Base-by-base conservation (phyloP, 75 land plant genomes). In the Cryptomeria japonica region DNA sequence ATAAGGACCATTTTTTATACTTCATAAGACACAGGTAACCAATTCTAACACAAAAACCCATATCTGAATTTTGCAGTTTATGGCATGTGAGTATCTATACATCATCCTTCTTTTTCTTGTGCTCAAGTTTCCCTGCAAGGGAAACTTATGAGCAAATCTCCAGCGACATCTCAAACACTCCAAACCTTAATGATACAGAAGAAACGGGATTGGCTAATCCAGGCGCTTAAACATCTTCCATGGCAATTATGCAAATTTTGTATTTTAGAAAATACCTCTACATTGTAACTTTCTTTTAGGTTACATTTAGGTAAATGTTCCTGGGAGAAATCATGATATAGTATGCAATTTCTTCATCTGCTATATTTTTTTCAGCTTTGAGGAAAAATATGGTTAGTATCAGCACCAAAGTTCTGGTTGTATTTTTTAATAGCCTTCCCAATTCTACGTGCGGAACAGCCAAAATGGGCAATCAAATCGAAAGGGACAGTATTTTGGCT, bases 41-140 rank as follows among this genome's bases (percentile, higher is more conserved):
- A 56, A 58, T 58, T 80, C 10, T 44, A 53, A 28, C 39, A 64
- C 32, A 72, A 75, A 85, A 87, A 91, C 87, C 77, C 58, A 3
- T 55, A 64, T 39, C 68, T 83, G n/a, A 10, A 28, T 36, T 18
- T 83, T 86, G 89, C 93, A 92, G 93, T 76, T 32, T 89, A 34
- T 94, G 95, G 95, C 95, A 94, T 87, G 72, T 94, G 3, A 88
- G 84, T 83, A 93, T 93, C 46, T 94, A 93, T 39, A 90, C 93
- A 13, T 92, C 95, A 3, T 93, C 95, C n/a, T 94, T 94, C 89
- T 88, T 94, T 64, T 94, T 94, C 88, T 92, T 94, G 14, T 93
- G 94, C 46, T 93, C 95, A 46, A 94, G 19, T 5, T 28, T 46
- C 32, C 46, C 32, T 13, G 5, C 14, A 25, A 31, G 32, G 46